Evolutionary conservation across 139 green algal species (phyloP).

Genomic region (Mychonastes homosphaera): DNA sequence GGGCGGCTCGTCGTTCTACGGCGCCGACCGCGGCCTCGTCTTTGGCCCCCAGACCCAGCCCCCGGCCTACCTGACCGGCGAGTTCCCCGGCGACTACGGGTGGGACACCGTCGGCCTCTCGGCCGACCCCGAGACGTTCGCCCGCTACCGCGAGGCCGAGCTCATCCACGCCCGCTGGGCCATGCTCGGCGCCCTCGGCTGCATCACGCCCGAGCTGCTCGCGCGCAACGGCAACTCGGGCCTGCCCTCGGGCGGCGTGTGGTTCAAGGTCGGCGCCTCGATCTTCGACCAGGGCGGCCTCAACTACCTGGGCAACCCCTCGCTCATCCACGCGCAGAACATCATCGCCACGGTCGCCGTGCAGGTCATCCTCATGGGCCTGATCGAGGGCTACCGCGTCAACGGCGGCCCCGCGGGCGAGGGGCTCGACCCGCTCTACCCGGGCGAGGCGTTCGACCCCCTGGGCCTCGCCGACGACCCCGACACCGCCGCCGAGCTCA

Average conservation of each 20-base stretch:
- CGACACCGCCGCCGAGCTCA: slow-evolving; percentile 55
- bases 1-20: too few species aligned
- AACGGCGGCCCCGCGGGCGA: slow-evolving; percentile 66
- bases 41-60: too few species aligned
- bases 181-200: slow-evolving; percentile 47
- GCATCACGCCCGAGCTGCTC: slow-evolving; percentile 33
- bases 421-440: slow-evolving; percentile 67
- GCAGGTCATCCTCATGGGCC: slow-evolving; percentile 85
- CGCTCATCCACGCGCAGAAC: slow-evolving; percentile 88
- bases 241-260: too few species aligned
- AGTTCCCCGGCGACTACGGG: slow-evolving; percentile 78
- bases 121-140: slow-evolving; percentile 68
- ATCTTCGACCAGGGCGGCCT: slow-evolving; percentile 85
- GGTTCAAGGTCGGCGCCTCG: slow-evolving; percentile 92
- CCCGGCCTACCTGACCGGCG: slow-evolving; percentile 74
- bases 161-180: slow-evolving; percentile 71
- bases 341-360: slow-evolving; percentile 81
- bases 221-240: too few species aligned
- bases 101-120: slow-evolving; percentile 90
- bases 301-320: slow-evolving; percentile 90
- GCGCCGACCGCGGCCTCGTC: too few species aligned
- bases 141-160: slow-evolving; percentile 67
- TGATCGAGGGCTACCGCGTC: slow-evolving; percentile 77
- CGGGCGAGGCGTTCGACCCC: slow-evolving; percentile 73
- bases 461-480: slow-evolving; percentile 82